phyloP scores from a whole-genome alignment of 1,139 yeast genomes.

The Suhomyces taliae region DNA sequence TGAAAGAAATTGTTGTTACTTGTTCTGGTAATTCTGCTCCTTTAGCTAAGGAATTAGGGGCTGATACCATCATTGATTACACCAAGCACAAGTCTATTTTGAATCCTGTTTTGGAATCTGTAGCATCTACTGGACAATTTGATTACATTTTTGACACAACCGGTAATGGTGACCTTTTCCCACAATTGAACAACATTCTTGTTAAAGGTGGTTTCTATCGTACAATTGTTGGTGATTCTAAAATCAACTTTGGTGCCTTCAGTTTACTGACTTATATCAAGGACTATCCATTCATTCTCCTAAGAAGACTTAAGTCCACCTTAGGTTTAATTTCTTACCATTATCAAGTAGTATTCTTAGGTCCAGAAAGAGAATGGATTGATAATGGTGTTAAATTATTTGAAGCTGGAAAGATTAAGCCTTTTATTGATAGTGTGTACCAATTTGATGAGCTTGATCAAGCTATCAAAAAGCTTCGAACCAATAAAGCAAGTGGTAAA shows the following conservation, averaged over 20 bases:
- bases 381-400: constrained; percentile 36
- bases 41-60: constrained; percentile 49
- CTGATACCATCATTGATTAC: constrained; percentile 53
- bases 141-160: constrained; percentile 37
- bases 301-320: constrained; percentile 8
- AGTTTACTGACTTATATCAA: constrained; percentile 7
- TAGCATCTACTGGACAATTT: constrained; percentile 30
- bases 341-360: constrained; percentile 13
- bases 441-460: constrained; percentile 47
- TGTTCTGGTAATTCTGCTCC: constrained; percentile 37
- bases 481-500: constrained; percentile 61
- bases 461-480: constrained; percentile 48
- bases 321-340: constrained; percentile 18
- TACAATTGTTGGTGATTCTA: constrained; percentile 51
- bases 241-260: constrained; percentile 26
- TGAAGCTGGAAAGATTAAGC: constrained; percentile 39
- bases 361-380: constrained; percentile 18
- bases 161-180: constrained; percentile 26
- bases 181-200: constrained; percentile 1
- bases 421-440: constrained; percentile 54
- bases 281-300: constrained; percentile 10
- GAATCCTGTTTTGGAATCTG: constrained; percentile 26
- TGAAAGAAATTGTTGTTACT: constrained; percentile 46
- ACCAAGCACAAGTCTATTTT: constrained; percentile 27
- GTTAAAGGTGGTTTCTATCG: constrained; percentile 24